Conservation (phyloP, 345 rosid genomes). For the Brassica rapa region DNA sequence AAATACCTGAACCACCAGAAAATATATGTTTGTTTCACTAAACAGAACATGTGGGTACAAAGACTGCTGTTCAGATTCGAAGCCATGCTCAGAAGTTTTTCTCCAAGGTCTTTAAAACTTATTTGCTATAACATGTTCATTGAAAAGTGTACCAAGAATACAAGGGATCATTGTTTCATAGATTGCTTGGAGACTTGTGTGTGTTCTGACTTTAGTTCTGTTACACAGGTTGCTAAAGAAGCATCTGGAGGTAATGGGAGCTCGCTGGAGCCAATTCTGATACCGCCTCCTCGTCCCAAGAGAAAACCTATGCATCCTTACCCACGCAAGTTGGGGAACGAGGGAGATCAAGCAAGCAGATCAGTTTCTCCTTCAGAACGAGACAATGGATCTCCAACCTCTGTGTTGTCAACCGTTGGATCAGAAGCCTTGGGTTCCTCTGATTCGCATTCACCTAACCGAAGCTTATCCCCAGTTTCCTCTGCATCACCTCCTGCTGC, state of each 20-base stretch:
- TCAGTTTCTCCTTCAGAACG: slow-evolving; percentile 61
- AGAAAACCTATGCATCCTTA: slow-evolving; percentile 80
- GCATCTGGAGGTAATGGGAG: slow-evolving; percentile 44
- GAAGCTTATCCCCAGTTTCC: slow-evolving; percentile 59
- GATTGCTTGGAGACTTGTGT: slow-evolving; percentile 29
- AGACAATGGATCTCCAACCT: slow-evolving; percentile 66
- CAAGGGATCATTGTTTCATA: slow-evolving; percentile 26
- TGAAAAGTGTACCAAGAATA: neutral
- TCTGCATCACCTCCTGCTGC: slow-evolving; percentile 36
- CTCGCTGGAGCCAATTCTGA: slow-evolving; percentile 62
- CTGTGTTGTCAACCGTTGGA: slow-evolving; percentile 61
- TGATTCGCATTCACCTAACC: slow-evolving; percentile 50
- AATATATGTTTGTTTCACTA: slow-evolving; percentile 25
- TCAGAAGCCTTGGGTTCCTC: slow-evolving; percentile 53
- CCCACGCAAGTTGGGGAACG: slow-evolving; percentile 63
- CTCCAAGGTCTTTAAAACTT: slow-evolving; percentile 61
- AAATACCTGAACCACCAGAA: slow-evolving; percentile 18
- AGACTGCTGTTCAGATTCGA: slow-evolving; percentile 91
- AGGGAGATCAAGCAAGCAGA: slow-evolving; percentile 39
- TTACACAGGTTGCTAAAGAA: slow-evolving; percentile 58
- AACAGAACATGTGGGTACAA: slow-evolving; percentile 77
- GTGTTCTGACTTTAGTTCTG: slow-evolving; percentile 30
- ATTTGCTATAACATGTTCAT: neutral
- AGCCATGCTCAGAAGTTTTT: slow-evolving; percentile 96
- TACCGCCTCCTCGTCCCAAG: slow-evolving; percentile 91